Base-by-base conservation (phyloP, 306 rosid genomes). In the Clitoria ternatea region DNA sequence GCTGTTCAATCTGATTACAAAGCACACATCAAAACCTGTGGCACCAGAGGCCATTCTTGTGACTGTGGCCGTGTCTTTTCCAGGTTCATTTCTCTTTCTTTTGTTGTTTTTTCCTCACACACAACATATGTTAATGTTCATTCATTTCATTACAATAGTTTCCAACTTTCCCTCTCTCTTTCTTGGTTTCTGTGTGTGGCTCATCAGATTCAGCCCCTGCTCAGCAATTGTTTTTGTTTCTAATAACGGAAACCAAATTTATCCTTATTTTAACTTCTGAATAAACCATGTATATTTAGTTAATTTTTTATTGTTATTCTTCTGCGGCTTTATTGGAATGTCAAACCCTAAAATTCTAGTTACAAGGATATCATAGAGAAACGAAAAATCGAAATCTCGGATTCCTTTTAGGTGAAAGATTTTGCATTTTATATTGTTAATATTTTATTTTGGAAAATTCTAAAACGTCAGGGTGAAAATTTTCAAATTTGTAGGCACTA, bases 51-150 rank as follows among this genome's bases (percentile, higher is more conserved):
- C 76, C 99, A 94, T 71, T 94, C 99, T 29, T 94, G 99, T 63
- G 99, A 94, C 72, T 94, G 99, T 48, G 99, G 99, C 74, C 97
- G 99, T 66, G 99, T 94, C 20, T 94, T 94, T 76, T 94, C 99
- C 84, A 94, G 99, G 98, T 91, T 52, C 8, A n/a, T 48, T 23
- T 23, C 9, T 47, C 3, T 66, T 18, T 26, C 13, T 24, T 3
- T 43, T 29, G 17, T 3, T n/a, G 6, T 13, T 59, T 36, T 50
- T 37, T 47, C 14, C 60, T 40, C 61, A 36, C 30, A 2, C 14
- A 10, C 29, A 8, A 5, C 37, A 17, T 59, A 2, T 29, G 3
- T 29, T 5, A 6, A 12, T 47, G 12, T 52, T 32, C 32, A 24
- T 10, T 40, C 50, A 45, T 64, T 73, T 1, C 55, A 48, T n/a